Base-by-base conservation (phyloP, 768 basidiomycete genomes). In the Leccinum ochraceum region DNA sequence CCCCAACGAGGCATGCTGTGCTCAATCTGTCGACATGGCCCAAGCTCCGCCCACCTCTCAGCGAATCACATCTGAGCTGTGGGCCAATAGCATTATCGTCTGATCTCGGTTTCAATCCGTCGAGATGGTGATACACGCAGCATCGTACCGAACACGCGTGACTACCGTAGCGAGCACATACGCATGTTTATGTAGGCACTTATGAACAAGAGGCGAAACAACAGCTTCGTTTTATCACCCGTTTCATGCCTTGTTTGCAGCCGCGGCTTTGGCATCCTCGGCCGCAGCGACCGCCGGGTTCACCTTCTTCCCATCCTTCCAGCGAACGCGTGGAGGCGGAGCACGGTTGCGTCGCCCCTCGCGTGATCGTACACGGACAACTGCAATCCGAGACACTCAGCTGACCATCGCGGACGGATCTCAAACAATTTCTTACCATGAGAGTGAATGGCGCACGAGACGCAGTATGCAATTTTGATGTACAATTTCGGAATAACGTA, bases 401-500 rank as follows among this genome's bases (percentile, higher is more conserved):
- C 20, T 26, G 6, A 17, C 28, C 42, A 1, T 28, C 30, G 2
- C 51, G 20, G n/a, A 46, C 50, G 42, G 50, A 54, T 32, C 34
- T 28, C 36, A 6, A 7, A 1, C 6, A 0, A 0, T 0, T 2
- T 76, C 91, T 63, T 66, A 94, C 95, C 92, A 78, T 99, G 97
- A 69, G 95, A 94, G 84, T 99, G 97, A 76, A 99, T 98, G 42
- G 97, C 97, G 75, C 97, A 99, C 53, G 95, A 97, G 60, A 99
- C 92, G 78, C 97, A 99, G 85, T 99, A 98, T 49, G 87, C 90
- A 70, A 97, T 93, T 88, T 98, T 96, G 84, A 95, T 90, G 85
- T 98, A 98, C 66, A 98, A 80, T 78, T 98, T 98, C 42, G 96
- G 96, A 71, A 98, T 88, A 61, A 86, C 86, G 79, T 98, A 98